phyloP scores from a whole-genome alignment of 2,329 filamentous ascomycete species.

The Phialophora verrucosa region DNA sequence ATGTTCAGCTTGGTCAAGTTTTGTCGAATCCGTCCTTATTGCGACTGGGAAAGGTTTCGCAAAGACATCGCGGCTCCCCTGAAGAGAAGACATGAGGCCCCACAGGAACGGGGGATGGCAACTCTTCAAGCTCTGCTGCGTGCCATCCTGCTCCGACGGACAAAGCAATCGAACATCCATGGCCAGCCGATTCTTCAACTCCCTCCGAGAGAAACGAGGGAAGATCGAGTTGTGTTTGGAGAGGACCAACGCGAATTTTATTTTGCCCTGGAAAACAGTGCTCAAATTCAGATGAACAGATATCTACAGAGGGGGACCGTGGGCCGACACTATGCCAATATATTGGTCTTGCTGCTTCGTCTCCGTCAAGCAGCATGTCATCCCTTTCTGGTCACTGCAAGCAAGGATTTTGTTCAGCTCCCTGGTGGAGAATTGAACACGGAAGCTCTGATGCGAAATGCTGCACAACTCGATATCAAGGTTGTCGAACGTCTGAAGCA shows the following conservation, averaged over 20 bases:
- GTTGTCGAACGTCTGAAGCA: constrained; percentile 71
- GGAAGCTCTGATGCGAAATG: constrained; percentile 61
- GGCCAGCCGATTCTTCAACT: constrained; percentile 76
- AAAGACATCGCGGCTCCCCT: constrained; percentile 59
- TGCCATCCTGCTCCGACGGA: constrained; percentile 80
- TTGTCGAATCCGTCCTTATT: constrained; percentile 76
- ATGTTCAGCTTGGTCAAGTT: constrained; percentile 79
- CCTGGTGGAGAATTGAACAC: constrained; percentile 53
- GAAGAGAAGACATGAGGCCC: constrained; percentile 48
- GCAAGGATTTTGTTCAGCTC: constrained; percentile 64
- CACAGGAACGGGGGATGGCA: constrained; percentile 64
- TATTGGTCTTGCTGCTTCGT: constrained; percentile 78
- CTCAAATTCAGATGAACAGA: constrained; percentile 75
- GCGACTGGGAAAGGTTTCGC: constrained; percentile 66
- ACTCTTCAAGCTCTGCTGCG: constrained; percentile 77
- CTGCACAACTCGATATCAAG: constrained; percentile 62
- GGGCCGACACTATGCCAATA: constrained; percentile 75
- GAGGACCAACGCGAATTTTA: constrained; percentile 71
- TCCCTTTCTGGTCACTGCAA: constrained; percentile 64
- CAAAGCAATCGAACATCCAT: constrained; percentile 78
- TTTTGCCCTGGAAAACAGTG: constrained; percentile 67
- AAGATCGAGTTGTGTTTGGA: constrained; percentile 68
- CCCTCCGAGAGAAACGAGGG: constrained; percentile 67
- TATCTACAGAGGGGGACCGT: constrained; percentile 64
- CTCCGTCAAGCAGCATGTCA: constrained; percentile 78